Conservation (phyloP, 169 alveolate genomes). For the Plasmodium sp. region DNA sequence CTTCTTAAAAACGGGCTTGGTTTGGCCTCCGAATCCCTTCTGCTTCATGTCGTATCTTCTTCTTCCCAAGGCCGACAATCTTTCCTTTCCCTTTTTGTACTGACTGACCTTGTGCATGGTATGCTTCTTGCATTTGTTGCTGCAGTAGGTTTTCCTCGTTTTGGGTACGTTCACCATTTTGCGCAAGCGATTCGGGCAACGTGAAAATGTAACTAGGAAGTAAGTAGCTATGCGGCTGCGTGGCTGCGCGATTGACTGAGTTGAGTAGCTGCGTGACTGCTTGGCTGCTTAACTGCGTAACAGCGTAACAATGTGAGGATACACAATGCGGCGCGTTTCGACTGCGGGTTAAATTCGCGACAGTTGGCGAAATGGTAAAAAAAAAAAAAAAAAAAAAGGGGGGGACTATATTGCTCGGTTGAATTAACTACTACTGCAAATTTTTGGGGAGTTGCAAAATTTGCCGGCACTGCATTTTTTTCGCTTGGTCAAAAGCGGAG, state of each 20-base stretch:
- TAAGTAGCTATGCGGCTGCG: not conserved
- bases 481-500: not conserved
- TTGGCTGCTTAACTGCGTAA: not conserved
- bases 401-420: not conserved
- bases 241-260: not conserved
- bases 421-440: not conserved
- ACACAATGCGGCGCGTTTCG: not conserved
- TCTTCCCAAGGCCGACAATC: slow-evolving; percentile 97
- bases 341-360: not conserved
- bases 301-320: not conserved
- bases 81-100: slow-evolving; percentile 98
- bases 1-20: slow-evolving; percentile 98
- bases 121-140: slow-evolving; percentile 94
- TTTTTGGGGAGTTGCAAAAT: not conserved
- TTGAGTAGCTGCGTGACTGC: not conserved
- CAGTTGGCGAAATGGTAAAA: not conserved
- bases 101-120: slow-evolving; percentile 96
- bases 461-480: not conserved
- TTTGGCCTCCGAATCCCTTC: slow-evolving; percentile 99
- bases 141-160: slow-evolving; percentile 93
- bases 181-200: not conserved
- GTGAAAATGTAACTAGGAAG: not conserved
- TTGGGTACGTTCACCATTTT: slow-evolving; percentile 95
- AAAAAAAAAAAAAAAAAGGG: no score
- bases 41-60: slow-evolving; percentile 99